Percentiles rank a stretch among this genome's conserved stretches.
These are phyloP conservation scores for Salinomyces thailandicus DNA, from an alignment of 2,329 filamentous ascomycete species.

Conservation along the genomic window DNA sequence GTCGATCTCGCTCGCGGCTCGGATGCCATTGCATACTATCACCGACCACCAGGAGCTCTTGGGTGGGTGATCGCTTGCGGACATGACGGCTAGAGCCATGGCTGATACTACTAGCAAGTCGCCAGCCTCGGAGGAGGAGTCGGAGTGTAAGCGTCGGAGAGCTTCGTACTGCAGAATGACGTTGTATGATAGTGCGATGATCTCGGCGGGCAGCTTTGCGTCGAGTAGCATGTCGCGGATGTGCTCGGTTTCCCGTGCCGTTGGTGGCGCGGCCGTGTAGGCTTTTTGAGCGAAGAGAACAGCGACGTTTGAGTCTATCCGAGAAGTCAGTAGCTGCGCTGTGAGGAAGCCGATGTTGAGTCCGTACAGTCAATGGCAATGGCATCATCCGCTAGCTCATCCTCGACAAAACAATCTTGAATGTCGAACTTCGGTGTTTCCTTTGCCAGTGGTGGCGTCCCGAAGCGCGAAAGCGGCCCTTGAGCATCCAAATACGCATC, in stretches of 20 bases:
- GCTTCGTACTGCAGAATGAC: slow-evolving; percentile 11
- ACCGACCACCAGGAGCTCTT: slow-evolving; percentile 11
- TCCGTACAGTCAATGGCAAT: slow-evolving; percentile 5
- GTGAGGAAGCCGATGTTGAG: not conserved
- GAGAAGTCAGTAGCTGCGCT: not conserved
- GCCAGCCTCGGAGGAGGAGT: not conserved
- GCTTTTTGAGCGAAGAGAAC: slow-evolving; percentile 12
- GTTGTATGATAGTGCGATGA: slow-evolving; percentile 22
- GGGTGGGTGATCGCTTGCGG: slow-evolving; percentile 12
- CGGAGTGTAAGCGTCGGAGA: not conserved
- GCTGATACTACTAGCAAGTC: slow-evolving; percentile 12
- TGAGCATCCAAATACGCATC: slow-evolving; percentile 23
- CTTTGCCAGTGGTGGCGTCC: slow-evolving; percentile 20
- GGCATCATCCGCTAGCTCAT: slow-evolving; percentile 10
- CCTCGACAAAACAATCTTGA: slow-evolving; percentile 11
- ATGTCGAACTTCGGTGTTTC: slow-evolving; percentile 3
- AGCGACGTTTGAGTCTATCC: slow-evolving; percentile 12
- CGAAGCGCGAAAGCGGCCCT: slow-evolving; percentile 20
- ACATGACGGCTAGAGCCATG: slow-evolving; percentile 12
- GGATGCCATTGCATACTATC: slow-evolving; percentile 8
- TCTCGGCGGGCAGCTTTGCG: slow-evolving; percentile 18
- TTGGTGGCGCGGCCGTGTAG: slow-evolving; percentile 4
- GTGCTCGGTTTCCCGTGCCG: slow-evolving; percentile 6
- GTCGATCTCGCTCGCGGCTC: slow-evolving; percentile 10
- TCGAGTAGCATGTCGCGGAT: slow-evolving; percentile 18